A percentile compares a stretch with the other conserved stretches of the same genome.
Evolutionary conservation across 1,284 basidiomycete species (phyloP).

Genomic region (Fomitopsis pinicola): DNA sequence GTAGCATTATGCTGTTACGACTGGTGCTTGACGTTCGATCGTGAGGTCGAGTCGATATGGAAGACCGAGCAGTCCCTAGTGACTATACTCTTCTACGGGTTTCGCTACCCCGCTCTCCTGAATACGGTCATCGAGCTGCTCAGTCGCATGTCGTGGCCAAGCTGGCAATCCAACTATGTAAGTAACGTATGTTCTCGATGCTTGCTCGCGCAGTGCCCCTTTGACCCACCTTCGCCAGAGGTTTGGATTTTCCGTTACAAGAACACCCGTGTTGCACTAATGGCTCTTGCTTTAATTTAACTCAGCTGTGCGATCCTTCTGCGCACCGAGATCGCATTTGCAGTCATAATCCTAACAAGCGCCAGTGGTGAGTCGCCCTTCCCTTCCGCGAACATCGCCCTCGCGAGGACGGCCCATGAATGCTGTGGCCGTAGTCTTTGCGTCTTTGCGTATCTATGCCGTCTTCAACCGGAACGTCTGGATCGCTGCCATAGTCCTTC

Average conservation of each 20-base stretch:
- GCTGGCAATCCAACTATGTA: background rate
- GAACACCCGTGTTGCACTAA: background rate
- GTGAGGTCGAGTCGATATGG: constrained; percentile 4
- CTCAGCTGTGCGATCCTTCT: background rate
- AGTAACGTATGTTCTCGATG: background rate
- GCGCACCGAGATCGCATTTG: background rate
- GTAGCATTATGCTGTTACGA: constrained; percentile 5
- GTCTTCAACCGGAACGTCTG: constrained; percentile 12
- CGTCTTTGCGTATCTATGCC: constrained; percentile 14
- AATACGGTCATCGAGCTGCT: background rate
- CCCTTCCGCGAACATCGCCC: no score
- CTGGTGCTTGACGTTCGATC: constrained; percentile 1
- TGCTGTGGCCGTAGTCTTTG: constrained; percentile 6
- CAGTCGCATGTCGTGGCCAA: background rate
- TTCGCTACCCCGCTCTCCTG: constrained; percentile 1
- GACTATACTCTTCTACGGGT: background rate
- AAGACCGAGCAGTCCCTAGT: background rate
- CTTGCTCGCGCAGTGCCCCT: no score
- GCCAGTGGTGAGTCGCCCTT: background rate
- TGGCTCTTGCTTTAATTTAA: no score
- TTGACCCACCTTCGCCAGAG: background rate
- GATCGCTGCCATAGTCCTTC: constrained; percentile 9
- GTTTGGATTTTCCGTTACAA: background rate
- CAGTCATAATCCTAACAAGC: background rate
- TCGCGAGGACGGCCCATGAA: background rate